Evolutionary conservation across 768 basidiomycete genomes (phyloP), one percentile per base, ranked within the genome.

Genomic region (Ramaria rubella): DNA sequence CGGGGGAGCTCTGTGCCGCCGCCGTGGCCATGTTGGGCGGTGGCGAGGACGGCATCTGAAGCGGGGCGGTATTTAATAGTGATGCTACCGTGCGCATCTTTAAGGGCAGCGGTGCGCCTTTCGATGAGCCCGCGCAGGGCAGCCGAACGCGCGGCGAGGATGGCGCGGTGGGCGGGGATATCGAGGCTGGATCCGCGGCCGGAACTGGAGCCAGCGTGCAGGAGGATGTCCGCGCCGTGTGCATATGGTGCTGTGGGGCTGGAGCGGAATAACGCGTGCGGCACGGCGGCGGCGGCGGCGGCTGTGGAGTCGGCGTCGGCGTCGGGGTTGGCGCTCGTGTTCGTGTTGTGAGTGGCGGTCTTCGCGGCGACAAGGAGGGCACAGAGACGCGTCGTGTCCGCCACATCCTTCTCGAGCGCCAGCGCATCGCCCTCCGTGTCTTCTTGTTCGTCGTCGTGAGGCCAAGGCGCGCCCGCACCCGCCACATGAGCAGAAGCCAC

Each of bases 221-320:
- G 65, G 43, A 79, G 57, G 1, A 86, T 59, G 64, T 94, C 89
- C 1, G 88, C 85, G 2, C 86, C 88, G 55, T 81, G 70, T 1
- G 70, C 60, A 40, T n/a, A n/a, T n/a, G n/a, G n/a, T n/a, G n/a
- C 8, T 54, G 53, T 43, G 58, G 59, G 52, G 60, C 42, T 27
- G 44, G 52, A 17, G 34, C 34, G 34, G 21, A 12, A 12, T 23
- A 12, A 46, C 14, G 12, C 23, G 11, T 11, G 23, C 9, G 14
- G 23, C 12, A 46, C 23, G 44, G 23, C 23, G 23, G 23, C 44
- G 12, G 14, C 23, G 9, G 44, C 23, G 44, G 23, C 9, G 9
- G 23, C 44, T 14, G 23, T 46, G 11, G 9, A 36, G 14, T n/a
- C 49, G 29, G 6, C 19, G 5, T 27, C 24, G 46, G 8, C 8